A percentile compares a stretch with the other conserved stretches of the same genome.
Conservation (phyloP, 2,329 filamentous ascomycete genomes). For the Cytospora piceicola region DNA sequence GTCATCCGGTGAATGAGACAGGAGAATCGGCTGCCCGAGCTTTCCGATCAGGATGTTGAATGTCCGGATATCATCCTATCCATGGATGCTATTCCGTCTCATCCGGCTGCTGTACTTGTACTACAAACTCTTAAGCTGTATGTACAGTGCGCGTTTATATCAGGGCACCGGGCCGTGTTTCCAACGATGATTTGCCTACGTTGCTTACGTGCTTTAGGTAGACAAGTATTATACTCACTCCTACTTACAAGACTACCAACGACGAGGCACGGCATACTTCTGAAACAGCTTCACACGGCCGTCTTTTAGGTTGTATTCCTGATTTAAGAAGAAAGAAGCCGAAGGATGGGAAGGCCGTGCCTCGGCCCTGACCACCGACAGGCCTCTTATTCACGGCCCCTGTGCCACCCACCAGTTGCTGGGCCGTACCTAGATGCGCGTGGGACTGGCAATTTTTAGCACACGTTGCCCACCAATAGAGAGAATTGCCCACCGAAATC, state of each 20-base stretch:
- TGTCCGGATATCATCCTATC: neutral
- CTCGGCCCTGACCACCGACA: neutral
- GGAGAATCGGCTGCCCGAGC: neutral
- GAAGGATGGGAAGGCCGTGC: neutral
- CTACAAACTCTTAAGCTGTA: too few species aligned
- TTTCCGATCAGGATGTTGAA: neutral
- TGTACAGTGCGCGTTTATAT: neutral
- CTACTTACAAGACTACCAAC: neutral
- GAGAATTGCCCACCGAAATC: neutral
- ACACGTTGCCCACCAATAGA: neutral
- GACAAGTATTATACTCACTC: neutral
- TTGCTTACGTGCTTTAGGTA: neutral
- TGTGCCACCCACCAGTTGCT: slow-evolving; percentile 1
- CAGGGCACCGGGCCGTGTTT: neutral
- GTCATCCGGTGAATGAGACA: neutral
- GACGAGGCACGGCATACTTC: slow-evolving; percentile 6
- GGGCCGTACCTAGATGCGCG: neutral
- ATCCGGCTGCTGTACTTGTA: neutral
- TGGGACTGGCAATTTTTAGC: neutral
- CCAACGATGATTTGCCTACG: neutral
- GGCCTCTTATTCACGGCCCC: neutral
- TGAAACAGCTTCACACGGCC: slow-evolving; percentile 17
- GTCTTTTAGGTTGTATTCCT: slow-evolving; percentile 5
- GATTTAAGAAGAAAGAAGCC: neutral
- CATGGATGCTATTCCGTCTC: neutral